Percentiles rank a stretch among this genome's conserved stretches.
Evolutionary conservation across 192 early-diverging fungal genomes (phyloP).

Genomic region (Entomortierella beljakovae): DNA sequence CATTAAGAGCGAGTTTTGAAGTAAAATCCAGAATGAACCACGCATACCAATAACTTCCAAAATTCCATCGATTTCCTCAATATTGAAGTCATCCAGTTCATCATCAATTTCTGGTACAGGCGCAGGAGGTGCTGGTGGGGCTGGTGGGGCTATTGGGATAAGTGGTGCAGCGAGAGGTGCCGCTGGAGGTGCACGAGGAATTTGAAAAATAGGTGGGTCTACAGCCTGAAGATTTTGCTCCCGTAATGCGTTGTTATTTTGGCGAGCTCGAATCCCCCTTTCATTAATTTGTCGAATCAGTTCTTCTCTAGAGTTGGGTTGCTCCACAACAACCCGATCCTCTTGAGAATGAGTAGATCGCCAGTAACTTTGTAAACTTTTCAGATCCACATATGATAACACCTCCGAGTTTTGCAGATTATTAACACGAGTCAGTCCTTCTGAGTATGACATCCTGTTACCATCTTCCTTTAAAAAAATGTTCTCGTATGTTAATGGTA

Average conservation of each 20-base stretch:
- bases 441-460: constrained; percentile 7
- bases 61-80: constrained; percentile 79
- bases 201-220: neutral
- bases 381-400: neutral
- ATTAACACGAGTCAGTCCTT: constrained; percentile 6
- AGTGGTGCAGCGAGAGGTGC: neutral
- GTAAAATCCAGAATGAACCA: constrained; percentile 81
- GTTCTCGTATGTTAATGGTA: constrained; percentile 27
- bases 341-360: neutral
- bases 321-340: neutral
- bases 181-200: neutral
- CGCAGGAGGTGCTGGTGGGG: neutral
- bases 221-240: neutral
- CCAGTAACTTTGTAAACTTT: constrained; percentile 4
- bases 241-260: neutral
- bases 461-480: constrained; percentile 29
- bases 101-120: constrained; percentile 52
- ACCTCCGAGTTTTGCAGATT: neutral
- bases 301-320: neutral
- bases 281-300: constrained; percentile 39
- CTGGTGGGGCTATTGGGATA: constrained; percentile 10
- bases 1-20: constrained; percentile 88
- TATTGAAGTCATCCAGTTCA: constrained; percentile 55
- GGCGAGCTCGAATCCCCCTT: constrained; percentile 7
- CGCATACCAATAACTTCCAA: constrained; percentile 93